Percentiles rank a stretch among this genome's conserved stretches.
Evolutionary conservation across 1,139 yeast genomes (phyloP).

Genomic region (Blastobotrys indianensis): DNA sequence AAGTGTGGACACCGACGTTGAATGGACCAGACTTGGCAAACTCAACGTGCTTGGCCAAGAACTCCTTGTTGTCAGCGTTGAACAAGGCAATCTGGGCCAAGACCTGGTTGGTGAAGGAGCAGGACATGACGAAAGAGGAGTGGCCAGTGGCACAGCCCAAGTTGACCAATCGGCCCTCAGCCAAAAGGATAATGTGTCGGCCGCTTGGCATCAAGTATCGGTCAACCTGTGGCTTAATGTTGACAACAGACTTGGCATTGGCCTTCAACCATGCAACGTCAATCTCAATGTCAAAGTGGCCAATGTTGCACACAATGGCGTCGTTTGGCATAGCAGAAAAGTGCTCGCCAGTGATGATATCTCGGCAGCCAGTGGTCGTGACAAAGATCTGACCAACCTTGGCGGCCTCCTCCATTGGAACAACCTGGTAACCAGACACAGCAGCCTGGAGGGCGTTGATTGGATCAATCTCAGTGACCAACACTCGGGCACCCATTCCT

Average conservation of each 20-base stretch:
- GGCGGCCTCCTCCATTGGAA: constrained; percentile 94
- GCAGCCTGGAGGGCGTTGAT: constrained; percentile 99
- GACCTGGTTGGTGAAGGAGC: constrained; percentile 99
- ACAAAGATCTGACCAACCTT: constrained; percentile 94
- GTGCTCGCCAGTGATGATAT: constrained; percentile 87
- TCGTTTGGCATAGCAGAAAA: constrained; percentile 95
- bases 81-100: constrained; percentile 98
- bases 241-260: constrained; percentile 43
- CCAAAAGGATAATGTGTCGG: constrained; percentile 91
- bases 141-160: constrained; percentile 99
- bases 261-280: constrained; percentile 46
- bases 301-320: constrained; percentile 99
- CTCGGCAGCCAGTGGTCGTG: constrained; percentile 99
- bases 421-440: constrained; percentile 97
- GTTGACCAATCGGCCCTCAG: constrained; percentile 99
- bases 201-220: constrained; percentile 89
- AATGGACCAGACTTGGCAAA: constrained; percentile 91
- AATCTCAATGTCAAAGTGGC: constrained; percentile 98
- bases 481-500: constrained; percentile 99
- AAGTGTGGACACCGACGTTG: constrained; percentile 87
- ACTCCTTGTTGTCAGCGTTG: constrained; percentile 79
- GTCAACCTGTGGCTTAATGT: constrained; percentile 99
- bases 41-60: constrained; percentile 81
- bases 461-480: constrained; percentile 97
- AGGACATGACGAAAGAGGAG: constrained; percentile 98